Percentiles rank a stretch among this genome's conserved stretches.
Evolutionary conservation across 805 yeast species (phyloP).

Genomic region (Teunomyces barrocoloradensis): DNA sequence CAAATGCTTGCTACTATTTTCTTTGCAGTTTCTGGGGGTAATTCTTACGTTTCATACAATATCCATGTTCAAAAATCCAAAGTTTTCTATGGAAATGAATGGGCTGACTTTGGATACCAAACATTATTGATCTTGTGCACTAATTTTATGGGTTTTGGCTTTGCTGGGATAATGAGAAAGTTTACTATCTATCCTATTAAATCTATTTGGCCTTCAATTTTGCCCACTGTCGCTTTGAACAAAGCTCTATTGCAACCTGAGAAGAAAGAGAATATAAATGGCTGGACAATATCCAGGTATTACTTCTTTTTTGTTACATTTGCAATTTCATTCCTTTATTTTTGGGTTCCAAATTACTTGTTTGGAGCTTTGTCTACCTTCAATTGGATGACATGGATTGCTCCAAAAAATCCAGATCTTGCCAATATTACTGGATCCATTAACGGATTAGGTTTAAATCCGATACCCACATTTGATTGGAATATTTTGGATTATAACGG

Average conservation of each 20-base stretch:
- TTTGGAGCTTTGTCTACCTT: slow-evolving; percentile 42
- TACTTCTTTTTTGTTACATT: slow-evolving; percentile 15
- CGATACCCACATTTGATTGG: slow-evolving; percentile 30
- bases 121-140: slow-evolving; percentile 12
- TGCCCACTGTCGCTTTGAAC: slow-evolving; percentile 11
- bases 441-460: slow-evolving; percentile 33
- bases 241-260: slow-evolving; percentile 24
- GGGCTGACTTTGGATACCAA: slow-evolving; percentile 20
- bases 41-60: slow-evolving; percentile 20
- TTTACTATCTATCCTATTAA: slow-evolving; percentile 48
- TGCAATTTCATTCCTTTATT: slow-evolving; percentile 21
- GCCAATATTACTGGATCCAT: slow-evolving; percentile 47
- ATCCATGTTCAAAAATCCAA: slow-evolving; percentile 21
- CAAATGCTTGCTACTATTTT: slow-evolving; percentile 60
- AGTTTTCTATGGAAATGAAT: slow-evolving; percentile 22
- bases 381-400: slow-evolving; percentile 61
- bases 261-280: slow-evolving; percentile 25
- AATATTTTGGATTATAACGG: slow-evolving; percentile 15
- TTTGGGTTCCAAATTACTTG: slow-evolving; percentile 45
- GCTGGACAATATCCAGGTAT: slow-evolving; percentile 30
- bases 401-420: slow-evolving; percentile 47
- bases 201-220: slow-evolving; percentile 37
- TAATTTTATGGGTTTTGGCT: slow-evolving; percentile 17
- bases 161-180: slow-evolving; percentile 18
- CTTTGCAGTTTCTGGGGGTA: slow-evolving; percentile 31